Evolutionary conservation across 345 rosid species (phyloP).

Genomic region (Populus pruinosa): DNA sequence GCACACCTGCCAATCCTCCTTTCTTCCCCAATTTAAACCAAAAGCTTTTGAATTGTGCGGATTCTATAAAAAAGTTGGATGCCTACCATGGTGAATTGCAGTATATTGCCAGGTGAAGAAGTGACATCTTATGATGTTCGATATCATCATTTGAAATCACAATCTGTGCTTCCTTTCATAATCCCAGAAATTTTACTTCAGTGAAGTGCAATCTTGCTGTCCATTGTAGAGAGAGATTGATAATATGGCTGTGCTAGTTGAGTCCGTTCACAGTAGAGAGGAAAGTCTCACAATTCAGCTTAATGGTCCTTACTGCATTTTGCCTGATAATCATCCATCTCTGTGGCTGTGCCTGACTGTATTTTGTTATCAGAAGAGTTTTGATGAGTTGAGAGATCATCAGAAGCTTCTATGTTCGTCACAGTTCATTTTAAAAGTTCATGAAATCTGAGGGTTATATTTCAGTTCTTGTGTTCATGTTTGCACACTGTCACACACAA

Average conservation of each 20-base stretch:
- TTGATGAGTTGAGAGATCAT: not conserved
- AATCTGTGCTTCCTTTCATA: not conserved
- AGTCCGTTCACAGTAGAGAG: not conserved
- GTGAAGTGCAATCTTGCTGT: not conserved
- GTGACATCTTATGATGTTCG: not conserved
- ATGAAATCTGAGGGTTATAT: not conserved
- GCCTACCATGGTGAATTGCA: not conserved
- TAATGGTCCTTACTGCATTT: not conserved
- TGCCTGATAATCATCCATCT: not conserved
- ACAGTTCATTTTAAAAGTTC: not conserved
- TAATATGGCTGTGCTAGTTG: not conserved
- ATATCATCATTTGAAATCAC: not conserved
- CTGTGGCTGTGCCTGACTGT: not conserved
- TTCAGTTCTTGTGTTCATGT: not conserved
- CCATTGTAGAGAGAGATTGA: not conserved
- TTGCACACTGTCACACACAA: not conserved
- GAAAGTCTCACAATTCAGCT: not conserved
- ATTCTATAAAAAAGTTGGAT: not conserved
- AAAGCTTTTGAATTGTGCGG: not conserved
- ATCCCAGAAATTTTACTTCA: not conserved
- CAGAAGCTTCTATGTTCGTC: not conserved
- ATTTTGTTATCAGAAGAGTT: not conserved
- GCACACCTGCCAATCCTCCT: not conserved
- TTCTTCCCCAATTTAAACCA: not conserved
- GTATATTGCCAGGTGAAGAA: not conserved